Percentiles rank a stretch among this genome's conserved stretches.
Evolutionary conservation across 441 rosid species (phyloP).

Genomic region (Gossypium lobatum): DNA sequence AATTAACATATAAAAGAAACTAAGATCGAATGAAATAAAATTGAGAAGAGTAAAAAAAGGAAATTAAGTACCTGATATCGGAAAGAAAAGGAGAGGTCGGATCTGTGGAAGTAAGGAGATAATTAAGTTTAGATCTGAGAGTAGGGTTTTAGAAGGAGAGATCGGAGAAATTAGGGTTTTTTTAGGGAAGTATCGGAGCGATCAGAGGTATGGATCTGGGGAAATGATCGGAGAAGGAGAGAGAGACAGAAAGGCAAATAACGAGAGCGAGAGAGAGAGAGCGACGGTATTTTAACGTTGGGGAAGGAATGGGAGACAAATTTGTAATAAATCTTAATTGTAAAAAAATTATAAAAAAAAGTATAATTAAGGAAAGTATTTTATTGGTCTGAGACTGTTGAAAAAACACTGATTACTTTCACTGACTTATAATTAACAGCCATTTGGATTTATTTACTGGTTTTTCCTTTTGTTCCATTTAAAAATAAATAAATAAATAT

Average conservation of each 20-base stretch:
- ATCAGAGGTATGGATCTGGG: not conserved
- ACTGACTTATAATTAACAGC: not conserved
- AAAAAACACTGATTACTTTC: no score
- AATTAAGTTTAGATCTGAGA: conserved; percentile 22
- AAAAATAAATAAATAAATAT: not conserved
- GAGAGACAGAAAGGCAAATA: not conserved
- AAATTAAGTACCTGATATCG: conserved; percentile 16
- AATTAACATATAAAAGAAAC: not conserved
- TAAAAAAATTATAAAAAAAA: not conserved
- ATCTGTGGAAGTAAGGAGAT: conserved; percentile 17
- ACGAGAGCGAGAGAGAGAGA: not conserved
- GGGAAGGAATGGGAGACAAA: not conserved
- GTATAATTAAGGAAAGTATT: not conserved
- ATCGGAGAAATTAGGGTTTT: conserved; percentile 14
- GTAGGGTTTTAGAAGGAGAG: conserved; percentile 17
- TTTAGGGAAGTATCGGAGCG: not conserved
- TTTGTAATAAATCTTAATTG: not conserved
- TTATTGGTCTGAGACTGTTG: not conserved
- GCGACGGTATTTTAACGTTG: not conserved
- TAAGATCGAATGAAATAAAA: not conserved
- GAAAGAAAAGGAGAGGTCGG: conserved; percentile 13
- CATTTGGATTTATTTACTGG: not conserved
- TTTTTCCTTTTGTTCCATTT: not conserved
- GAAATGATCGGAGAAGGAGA: not conserved
- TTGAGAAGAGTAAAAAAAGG: not conserved